Conservation (phyloP, 495 filamentous ascomycete species). For the Neurospora sp. region DNA sequence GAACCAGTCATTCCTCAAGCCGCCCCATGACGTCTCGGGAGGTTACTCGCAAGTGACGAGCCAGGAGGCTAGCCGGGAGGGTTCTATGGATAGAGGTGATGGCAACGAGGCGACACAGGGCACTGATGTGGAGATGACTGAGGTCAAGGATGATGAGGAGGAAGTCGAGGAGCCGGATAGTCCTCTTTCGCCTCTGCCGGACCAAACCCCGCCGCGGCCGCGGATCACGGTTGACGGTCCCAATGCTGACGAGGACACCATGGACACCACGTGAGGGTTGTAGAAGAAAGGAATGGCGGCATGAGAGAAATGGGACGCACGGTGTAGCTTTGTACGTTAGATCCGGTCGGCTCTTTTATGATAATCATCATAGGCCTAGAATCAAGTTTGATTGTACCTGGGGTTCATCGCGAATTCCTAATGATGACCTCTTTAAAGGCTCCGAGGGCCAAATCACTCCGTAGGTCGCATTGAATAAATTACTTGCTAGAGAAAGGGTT, state of each 20-base stretch:
- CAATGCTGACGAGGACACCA: slow-evolving; percentile 41
- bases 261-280: slow-evolving; percentile 52
- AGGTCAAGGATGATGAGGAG: slow-evolving; percentile 49
- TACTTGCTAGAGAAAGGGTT: background rate
- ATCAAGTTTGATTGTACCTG: background rate
- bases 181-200: slow-evolving; percentile 26
- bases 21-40: slow-evolving; percentile 34
- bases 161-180: slow-evolving; percentile 46
- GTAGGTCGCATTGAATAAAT: background rate
- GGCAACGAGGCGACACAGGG: slow-evolving; percentile 37
- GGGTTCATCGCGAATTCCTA: background rate
- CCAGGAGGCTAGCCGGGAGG: slow-evolving; percentile 26
- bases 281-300: background rate
- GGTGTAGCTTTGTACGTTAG: background rate
- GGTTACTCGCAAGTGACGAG: slow-evolving; percentile 36
- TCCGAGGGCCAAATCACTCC: background rate
- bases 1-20: slow-evolving; percentile 23
- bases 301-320: background rate
- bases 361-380: background rate
- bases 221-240: slow-evolving; percentile 44
- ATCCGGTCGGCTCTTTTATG: background rate
- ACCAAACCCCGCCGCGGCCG: slow-evolving; percentile 21
- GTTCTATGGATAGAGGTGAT: slow-evolving; percentile 5
- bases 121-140: slow-evolving; percentile 16
- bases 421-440: background rate